Evolutionary conservation across 768 basidiomycete species (phyloP).

Genomic region (Basidioascus undulatus): DNA sequence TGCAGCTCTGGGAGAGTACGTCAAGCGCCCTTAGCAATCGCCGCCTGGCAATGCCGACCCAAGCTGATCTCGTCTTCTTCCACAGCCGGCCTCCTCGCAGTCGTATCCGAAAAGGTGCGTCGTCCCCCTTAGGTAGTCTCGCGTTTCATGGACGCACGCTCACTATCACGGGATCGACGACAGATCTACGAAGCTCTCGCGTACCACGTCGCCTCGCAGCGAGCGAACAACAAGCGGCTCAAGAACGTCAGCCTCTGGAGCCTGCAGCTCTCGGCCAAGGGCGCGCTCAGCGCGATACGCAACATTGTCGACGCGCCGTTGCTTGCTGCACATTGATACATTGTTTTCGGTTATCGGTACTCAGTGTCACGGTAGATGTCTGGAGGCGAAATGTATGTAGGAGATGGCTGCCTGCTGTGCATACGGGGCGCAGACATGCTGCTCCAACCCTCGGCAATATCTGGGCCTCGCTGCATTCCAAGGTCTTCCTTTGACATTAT

Average conservation of each 20-base stretch:
- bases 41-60: not conserved
- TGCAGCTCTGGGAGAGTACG: conserved; percentile 80
- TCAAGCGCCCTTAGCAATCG: not conserved
- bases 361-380: too few species aligned
- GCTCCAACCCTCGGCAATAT: too few species aligned
- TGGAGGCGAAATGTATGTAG: too few species aligned
- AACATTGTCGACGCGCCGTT: conserved; percentile 53
- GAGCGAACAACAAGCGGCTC: conserved; percentile 59
- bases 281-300: conserved; percentile 54
- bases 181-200: conserved; percentile 80
- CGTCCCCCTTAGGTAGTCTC: not conserved
- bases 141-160: not conserved
- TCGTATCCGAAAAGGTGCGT: conserved; percentile 56
- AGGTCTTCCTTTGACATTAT: too few species aligned
- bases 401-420: too few species aligned
- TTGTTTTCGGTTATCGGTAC: too few species aligned
- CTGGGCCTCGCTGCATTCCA: too few species aligned
- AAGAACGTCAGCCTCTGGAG: conserved; percentile 85
- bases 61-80: conserved; percentile 6
- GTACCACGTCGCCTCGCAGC: conserved; percentile 60
- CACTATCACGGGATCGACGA: not conserved
- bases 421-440: too few species aligned
- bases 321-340: too few species aligned
- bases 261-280: conserved; percentile 72
- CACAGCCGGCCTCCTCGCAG: conserved; percentile 76